A percentile compares a stretch with the other conserved stretches of the same genome.
These are phyloP conservation scores for Flaveria bidentis DNA, from an alignment of 129 eudicot genomes.

Conservation along the genomic window DNA sequence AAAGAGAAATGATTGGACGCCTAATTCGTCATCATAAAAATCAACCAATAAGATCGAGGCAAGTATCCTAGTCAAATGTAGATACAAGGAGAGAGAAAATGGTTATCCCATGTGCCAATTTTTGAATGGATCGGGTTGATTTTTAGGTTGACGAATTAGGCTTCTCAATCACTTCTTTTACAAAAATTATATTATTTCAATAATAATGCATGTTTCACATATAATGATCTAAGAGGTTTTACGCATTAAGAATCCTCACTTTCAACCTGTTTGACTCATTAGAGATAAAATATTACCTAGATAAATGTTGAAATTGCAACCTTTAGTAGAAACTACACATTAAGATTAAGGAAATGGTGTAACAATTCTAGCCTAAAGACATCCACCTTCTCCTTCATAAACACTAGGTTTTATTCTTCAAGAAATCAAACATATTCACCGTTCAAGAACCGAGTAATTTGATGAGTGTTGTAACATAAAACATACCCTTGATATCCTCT, in stretches of 20 bases:
- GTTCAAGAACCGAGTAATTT: background rate
- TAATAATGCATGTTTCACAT: background rate
- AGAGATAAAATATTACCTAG: background rate
- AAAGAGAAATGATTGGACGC: no score
- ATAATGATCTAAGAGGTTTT: background rate
- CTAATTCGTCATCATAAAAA: no score
- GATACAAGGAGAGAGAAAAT: no score
- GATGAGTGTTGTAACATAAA: background rate
- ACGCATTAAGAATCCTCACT: background rate
- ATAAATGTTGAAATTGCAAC: background rate
- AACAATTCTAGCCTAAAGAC: background rate
- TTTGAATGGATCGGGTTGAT: background rate
- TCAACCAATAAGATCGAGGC: no score
- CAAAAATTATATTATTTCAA: background rate
- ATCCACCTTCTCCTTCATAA: background rate
- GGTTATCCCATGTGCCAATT: background rate
- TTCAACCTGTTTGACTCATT: background rate
- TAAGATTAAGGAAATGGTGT: background rate
- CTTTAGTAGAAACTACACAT: background rate
- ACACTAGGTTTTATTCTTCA: background rate
- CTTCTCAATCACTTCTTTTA: background rate
- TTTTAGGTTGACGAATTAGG: background rate
- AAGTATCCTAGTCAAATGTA: no score
- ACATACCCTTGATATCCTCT: slow-evolving; percentile 69
- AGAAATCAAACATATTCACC: background rate